Conservation (phyloP, 108 stramenopile species). For the Pseudonitzschia pungens region DNA sequence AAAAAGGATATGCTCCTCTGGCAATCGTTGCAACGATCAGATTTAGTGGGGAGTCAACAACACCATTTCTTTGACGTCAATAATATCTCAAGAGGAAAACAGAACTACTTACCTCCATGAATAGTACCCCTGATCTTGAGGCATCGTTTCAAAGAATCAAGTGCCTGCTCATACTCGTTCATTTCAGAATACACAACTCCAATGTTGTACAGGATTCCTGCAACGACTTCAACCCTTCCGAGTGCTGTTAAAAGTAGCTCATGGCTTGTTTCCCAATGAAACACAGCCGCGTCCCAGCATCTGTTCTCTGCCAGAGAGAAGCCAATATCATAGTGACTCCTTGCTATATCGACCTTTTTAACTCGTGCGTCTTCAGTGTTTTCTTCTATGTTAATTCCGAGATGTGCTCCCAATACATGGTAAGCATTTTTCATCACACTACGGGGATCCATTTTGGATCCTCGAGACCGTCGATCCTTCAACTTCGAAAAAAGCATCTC, state of each 20-base stretch:
- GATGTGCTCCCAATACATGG: constrained; percentile 39
- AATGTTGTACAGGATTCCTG: constrained; percentile 62
- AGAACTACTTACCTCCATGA: constrained; percentile 35
- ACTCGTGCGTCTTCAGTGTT: constrained; percentile 36
- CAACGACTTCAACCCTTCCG: constrained; percentile 63
- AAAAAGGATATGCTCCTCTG: constrained; percentile 58
- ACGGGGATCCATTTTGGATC: constrained; percentile 37
- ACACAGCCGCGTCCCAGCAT: constrained; percentile 69
- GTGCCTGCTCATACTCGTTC: constrained; percentile 58
- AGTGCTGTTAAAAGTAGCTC: constrained; percentile 50
- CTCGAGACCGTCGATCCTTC: constrained; percentile 24
- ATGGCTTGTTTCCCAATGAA: constrained; percentile 67
- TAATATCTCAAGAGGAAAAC: too few relatives aligned
- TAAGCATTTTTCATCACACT: constrained; percentile 47
- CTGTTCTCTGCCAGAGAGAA: constrained; percentile 68
- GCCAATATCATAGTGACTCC: constrained; percentile 70
- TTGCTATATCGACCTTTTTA: constrained; percentile 55
- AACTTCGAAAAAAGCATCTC: constrained; percentile 52
- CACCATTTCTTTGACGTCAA: too few relatives aligned
- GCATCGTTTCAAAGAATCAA: constrained; percentile 52
- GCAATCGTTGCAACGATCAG: not conserved
- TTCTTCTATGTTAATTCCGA: constrained; percentile 40
- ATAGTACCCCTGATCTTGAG: constrained; percentile 52
- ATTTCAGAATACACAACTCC: constrained; percentile 61
- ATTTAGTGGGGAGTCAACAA: not conserved